Base-by-base conservation (phyloP, 495 filamentous ascomycete species). In the Aspergillus saccharolyticus region DNA sequence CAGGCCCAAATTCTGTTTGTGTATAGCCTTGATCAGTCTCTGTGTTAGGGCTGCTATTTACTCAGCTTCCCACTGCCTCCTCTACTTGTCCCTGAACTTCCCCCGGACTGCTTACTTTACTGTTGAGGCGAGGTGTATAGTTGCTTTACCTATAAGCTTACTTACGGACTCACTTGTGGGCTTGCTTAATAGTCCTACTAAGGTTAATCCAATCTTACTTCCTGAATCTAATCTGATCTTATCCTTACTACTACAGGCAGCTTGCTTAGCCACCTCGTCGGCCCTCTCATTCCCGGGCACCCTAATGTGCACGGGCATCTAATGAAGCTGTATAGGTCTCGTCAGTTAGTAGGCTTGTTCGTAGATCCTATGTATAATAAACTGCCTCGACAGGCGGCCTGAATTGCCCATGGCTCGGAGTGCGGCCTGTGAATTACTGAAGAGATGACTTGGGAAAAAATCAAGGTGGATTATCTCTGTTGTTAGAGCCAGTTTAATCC, bases 361-460 rank as follows among this genome's bases (percentile, higher is more conserved):
- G 7, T 57, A 52, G 10, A 53, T 57, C 6, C 1, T 6, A 0
- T 20, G 2, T 1, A 66, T 12, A 6, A 58, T 56, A 28, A 60
- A 56, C 39, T 60, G 54, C 1, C 60, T 50, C 2, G 51, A 60
- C 5, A 54, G 49, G 19, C 45, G 54, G 19, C 47, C 42, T 2
- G 57, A 51, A 17, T 60, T 21, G 12, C 6, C 19, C 17, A 21
- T 6, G 19, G 17, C 22, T 6, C 9, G 33, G 4, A 39, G 10
- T 5, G 33, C 33, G 4, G 10, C 4, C 12, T 39, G 10, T 8
- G 2, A 10, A 12, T 39, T 15, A 2, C 7, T 10, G 10, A 39
- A 39, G 10, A 39, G 7, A 15, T 39, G 10, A 12, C 7, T 39
- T 15, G n/a, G n/a, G n/a, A 15, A 2, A 2, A 10, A 2, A 15